Percentiles rank a stretch among this genome's conserved stretches.
These are phyloP conservation scores for Tolypocladium sp. DNA, from an alignment of 2,329 filamentous ascomycete genomes.

Conservation along the genomic window DNA sequence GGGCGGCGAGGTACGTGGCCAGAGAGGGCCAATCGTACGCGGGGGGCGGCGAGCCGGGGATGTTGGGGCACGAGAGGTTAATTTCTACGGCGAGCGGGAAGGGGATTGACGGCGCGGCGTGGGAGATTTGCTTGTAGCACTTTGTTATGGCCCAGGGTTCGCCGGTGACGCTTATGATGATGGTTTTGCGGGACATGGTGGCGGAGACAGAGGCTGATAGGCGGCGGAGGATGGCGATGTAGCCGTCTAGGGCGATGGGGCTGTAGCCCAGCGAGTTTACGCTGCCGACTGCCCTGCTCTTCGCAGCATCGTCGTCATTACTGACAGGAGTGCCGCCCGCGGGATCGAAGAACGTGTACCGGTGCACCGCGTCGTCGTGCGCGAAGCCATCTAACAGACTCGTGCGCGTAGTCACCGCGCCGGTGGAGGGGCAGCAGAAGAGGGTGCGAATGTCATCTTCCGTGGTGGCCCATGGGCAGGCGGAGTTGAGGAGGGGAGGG, in stretches of 20 bases:
- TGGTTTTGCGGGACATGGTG: conserved; percentile 35
- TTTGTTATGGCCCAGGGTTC: conserved; percentile 43
- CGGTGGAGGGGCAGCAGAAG: conserved; percentile 52
- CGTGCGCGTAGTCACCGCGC: conserved; percentile 68
- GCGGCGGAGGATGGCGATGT: conserved; percentile 46
- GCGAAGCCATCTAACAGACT: conserved; percentile 55
- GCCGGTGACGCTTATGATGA: conserved; percentile 66
- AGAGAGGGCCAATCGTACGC: conserved; percentile 50
- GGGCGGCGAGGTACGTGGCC: conserved; percentile 40
- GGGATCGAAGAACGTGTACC: conserved; percentile 56
- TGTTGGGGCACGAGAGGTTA: conserved; percentile 74
- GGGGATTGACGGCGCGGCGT: conserved; percentile 23
- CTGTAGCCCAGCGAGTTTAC: conserved; percentile 71
- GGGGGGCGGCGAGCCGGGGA: conserved; percentile 56
- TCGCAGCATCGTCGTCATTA: neutral
- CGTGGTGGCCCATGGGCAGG: conserved; percentile 67
- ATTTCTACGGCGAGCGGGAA: conserved; percentile 61
- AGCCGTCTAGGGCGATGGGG: conserved; percentile 48
- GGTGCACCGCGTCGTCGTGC: conserved; percentile 51
- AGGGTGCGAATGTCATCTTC: conserved; percentile 51
- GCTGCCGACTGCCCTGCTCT: conserved; percentile 24
- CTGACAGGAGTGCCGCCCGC: conserved; percentile 7
- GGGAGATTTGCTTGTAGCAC: conserved; percentile 44
- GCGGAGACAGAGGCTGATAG: conserved; percentile 22
- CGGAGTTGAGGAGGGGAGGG: conserved; percentile 65